Conservation (phyloP, 163 green algal species). For the Coccomyxa subellipsoidea region DNA sequence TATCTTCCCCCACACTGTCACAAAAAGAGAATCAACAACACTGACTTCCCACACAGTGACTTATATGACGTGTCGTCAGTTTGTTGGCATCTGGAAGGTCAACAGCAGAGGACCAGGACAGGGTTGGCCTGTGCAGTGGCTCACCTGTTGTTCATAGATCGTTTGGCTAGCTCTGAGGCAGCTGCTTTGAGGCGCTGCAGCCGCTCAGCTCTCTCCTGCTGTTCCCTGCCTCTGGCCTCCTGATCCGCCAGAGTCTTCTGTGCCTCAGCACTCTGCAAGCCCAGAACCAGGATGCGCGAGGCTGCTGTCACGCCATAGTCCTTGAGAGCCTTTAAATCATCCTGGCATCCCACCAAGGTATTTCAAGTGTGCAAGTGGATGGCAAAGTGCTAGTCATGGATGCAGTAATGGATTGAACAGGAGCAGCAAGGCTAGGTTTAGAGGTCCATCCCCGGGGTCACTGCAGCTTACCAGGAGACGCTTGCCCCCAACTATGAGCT, state of each 20-base stretch:
- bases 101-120: not conserved
- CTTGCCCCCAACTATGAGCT: conserved; percentile 39
- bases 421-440: not conserved
- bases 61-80: no score
- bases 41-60: no score
- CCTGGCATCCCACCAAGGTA: conserved; percentile 18
- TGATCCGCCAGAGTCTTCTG: conserved; percentile 14
- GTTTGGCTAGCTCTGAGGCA: conserved; percentile 5
- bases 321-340: conserved; percentile 31
- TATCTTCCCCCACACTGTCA: conserved; percentile 6
- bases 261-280: not conserved
- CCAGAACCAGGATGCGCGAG: conserved; percentile 41
- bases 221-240: conserved; percentile 15
- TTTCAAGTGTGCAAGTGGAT: not conserved
- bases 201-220: not conserved
- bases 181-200: conserved; percentile 30
- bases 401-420: not conserved
- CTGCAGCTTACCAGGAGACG: conserved; percentile 27
- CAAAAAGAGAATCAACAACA: not conserved
- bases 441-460: not conserved
- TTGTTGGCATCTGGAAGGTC: no score
- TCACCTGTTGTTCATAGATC: conserved; percentile 21
- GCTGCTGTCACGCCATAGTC: conserved; percentile 30
- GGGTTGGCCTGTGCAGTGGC: not conserved
- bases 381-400: not conserved